These are phyloP conservation scores for Phyllosticta capitalensis DNA, from an alignment of 2,329 filamentous ascomycete species.

Conservation along the genomic window DNA sequence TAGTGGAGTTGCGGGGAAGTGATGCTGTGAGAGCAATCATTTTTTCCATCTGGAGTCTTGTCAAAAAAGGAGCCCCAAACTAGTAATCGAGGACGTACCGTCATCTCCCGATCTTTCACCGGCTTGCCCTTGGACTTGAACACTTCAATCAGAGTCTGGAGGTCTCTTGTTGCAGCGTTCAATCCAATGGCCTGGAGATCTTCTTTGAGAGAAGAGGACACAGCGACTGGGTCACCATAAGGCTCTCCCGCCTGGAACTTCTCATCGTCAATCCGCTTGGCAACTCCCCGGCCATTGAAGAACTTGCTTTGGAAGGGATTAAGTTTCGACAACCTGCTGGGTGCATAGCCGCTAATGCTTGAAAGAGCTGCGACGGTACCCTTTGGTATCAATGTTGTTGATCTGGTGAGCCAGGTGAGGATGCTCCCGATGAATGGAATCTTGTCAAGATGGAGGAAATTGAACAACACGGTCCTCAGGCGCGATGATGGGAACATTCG, in stretches of 20 bases:
- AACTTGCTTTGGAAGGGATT: background rate
- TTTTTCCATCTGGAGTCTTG: background rate
- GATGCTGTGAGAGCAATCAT: constrained; percentile 3
- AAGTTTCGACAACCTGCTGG: background rate
- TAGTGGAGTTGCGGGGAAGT: background rate
- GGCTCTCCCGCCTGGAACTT: constrained; percentile 4
- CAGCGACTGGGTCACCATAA: background rate
- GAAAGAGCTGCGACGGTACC: background rate
- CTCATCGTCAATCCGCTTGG: background rate
- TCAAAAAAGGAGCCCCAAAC: background rate
- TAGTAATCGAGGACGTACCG: background rate
- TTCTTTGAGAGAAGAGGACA: background rate
- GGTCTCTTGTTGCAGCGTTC: background rate
- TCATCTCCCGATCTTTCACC: background rate
- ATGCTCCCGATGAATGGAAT: background rate
- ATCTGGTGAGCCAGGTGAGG: background rate
- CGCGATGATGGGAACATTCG: background rate
- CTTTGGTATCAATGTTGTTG: background rate
- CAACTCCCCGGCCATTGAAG: background rate
- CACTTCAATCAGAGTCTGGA: constrained; percentile 1
- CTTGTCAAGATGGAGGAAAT: background rate
- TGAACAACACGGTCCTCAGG: background rate
- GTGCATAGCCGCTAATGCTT: background rate
- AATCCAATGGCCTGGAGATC: background rate
- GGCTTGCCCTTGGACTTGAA: constrained; percentile 1